A percentile compares a stretch with the other conserved stretches of the same genome.
Evolutionary conservation across 2,329 filamentous ascomycete genomes (phyloP).

Genomic region (Penicillium glabrum): DNA sequence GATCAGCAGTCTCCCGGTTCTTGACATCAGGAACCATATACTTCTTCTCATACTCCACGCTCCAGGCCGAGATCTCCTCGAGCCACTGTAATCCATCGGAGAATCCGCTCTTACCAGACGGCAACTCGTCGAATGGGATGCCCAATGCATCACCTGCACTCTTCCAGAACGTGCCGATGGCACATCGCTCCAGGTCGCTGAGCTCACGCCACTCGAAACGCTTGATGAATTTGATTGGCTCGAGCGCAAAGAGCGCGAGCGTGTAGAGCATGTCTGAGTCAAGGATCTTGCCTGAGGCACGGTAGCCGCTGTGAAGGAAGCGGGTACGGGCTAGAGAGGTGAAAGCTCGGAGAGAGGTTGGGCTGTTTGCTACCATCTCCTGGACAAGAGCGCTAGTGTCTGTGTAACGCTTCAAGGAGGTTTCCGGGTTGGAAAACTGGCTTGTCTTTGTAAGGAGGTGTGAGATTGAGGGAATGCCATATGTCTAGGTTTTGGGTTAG

Average conservation of each 20-base stretch:
- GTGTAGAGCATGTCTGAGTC: slow-evolving; percentile 67
- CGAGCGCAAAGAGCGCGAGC: slow-evolving; percentile 62
- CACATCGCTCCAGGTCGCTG: slow-evolving; percentile 67
- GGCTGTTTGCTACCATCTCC: slow-evolving; percentile 49
- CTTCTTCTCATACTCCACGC: slow-evolving; percentile 57
- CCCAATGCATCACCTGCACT: slow-evolving; percentile 68
- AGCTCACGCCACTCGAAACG: slow-evolving; percentile 69
- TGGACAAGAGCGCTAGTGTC: slow-evolving; percentile 53
- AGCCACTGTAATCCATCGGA: slow-evolving; percentile 55
- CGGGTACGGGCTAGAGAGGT: slow-evolving; percentile 64
- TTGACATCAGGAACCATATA: slow-evolving; percentile 57
- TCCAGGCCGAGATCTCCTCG: slow-evolving; percentile 53
- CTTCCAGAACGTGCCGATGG: slow-evolving; percentile 70
- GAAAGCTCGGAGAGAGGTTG: slow-evolving; percentile 45
- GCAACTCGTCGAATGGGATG: slow-evolving; percentile 54
- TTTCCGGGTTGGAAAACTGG: slow-evolving; percentile 49
- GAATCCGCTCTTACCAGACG: slow-evolving; percentile 43
- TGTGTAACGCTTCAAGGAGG: slow-evolving; percentile 53
- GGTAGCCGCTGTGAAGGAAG: slow-evolving; percentile 61
- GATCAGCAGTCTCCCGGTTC: slow-evolving; percentile 55
- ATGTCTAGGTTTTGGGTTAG: slow-evolving; percentile 41
- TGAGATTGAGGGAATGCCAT: slow-evolving; percentile 58
- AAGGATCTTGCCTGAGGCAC: slow-evolving; percentile 58
- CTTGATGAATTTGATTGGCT: slow-evolving; percentile 64
- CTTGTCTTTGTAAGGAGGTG: slow-evolving; percentile 50